These are phyloP conservation scores for Solanum piurae DNA, from an alignment of 257 asterid genomes.

Conservation along the genomic window DNA sequence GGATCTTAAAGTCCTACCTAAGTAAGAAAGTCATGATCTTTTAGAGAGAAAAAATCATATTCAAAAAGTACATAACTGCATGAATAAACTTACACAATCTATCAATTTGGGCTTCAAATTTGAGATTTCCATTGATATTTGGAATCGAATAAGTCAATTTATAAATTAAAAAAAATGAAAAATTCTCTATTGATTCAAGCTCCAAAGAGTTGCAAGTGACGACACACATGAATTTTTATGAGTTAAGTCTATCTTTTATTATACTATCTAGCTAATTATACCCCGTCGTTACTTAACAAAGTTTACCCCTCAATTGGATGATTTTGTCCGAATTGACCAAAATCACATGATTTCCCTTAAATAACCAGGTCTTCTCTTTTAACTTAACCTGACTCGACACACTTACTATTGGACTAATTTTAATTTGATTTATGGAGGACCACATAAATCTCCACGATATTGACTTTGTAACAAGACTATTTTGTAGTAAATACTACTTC, in stretches of 20 bases:
- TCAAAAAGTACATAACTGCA: neutral
- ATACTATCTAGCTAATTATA: too few relatives aligned
- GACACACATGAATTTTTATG: neutral
- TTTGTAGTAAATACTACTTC: neutral
- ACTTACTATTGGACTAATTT: neutral
- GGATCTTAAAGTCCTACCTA: neutral
- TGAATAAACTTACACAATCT: neutral
- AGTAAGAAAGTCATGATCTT: neutral
- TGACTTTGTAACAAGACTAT: neutral
- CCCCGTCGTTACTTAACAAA: neutral
- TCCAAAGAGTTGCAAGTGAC: neutral
- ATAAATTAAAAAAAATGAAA: neutral
- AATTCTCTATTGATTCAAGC: neutral
- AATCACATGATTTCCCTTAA: neutral
- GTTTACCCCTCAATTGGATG: neutral
- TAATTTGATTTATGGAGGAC: neutral
- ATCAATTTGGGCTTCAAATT: neutral
- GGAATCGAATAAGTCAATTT: neutral
- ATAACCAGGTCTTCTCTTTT: neutral
- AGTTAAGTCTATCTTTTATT: neutral
- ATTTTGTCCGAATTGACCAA: neutral
- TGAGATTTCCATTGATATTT: neutral
- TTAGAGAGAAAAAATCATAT: too few relatives aligned
- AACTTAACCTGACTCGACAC: neutral
- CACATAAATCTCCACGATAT: neutral